Evolutionary conservation across 2,329 filamentous ascomycete species (phyloP), one percentile per base, ranked within the genome.

Genomic region (Triangularia setosa): DNA sequence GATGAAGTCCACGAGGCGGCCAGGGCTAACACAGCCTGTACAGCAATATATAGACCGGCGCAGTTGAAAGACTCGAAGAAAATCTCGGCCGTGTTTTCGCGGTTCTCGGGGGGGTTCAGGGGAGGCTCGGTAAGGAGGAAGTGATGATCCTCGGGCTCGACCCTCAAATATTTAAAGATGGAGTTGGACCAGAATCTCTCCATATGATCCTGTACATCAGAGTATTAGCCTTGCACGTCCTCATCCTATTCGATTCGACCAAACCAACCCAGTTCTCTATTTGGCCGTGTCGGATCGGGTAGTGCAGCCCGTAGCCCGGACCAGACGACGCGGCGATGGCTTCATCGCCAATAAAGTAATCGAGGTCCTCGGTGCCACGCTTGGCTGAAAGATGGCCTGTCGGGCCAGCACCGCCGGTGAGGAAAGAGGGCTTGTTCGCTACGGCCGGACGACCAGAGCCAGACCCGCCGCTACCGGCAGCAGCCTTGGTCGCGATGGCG

Each of bases 21-120:
- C 55, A 99, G 87, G 16, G 96, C 95, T 63, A 99, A 89, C 23
- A 99, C 95, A 30, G 95, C 95, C 80, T 99, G 95, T 14, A 99
- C 95, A 56, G 95, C 95, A 76, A 99, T 99, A 80, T 99, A 99
- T 69, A 99, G 89, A 80, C 95, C 95, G 64, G 95, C 94, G 78
- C 95, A 98, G 81, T 99, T 99, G 84, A 99, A 99, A 3, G 95
- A 98, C 77, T 99, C 95, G 81, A 99, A 99, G 87, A 99, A 97
- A 79, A 99, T 99, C 78, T 99, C 95, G 78, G 95, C 95, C 25
- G 95, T 98, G 77, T 97, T 97, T 80, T 99, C 95, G 75, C 95
- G 93, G 80, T 99, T 98, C 81, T 99, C 95, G 27, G 95, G 95
- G 35, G 95, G 95, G 79, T 99, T 99, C 75, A 99, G 85, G 69